Conservation (phyloP, 2,329 filamentous ascomycete species). For the Exserohilum turcica region DNA sequence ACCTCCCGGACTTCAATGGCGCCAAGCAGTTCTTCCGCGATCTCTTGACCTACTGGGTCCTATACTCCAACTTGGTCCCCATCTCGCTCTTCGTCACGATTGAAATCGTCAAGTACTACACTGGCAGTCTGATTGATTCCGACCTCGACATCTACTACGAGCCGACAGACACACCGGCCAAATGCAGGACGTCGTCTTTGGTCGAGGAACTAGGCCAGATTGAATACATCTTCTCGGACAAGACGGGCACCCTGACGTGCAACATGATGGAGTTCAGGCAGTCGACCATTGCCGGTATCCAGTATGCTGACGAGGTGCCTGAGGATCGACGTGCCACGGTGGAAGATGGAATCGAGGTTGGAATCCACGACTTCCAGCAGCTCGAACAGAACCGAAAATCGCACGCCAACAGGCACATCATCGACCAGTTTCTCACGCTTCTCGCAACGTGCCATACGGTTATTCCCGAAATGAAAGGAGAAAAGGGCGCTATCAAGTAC, state of each 20-base stretch:
- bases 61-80: conserved; percentile 94
- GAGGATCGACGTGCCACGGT: conserved; percentile 83
- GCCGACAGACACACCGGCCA: conserved; percentile 90
- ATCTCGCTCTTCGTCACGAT: conserved; percentile 98
- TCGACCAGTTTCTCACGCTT: conserved; percentile 84
- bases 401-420: conserved; percentile 63
- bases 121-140: conserved; percentile 96
- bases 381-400: conserved; percentile 71
- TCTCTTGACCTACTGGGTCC: conserved; percentile 96
- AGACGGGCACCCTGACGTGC: conserved; percentile 95
- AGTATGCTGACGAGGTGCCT: conserved; percentile 89
- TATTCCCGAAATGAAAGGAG: conserved; percentile 85
- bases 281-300: conserved; percentile 88
- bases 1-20: conserved; percentile 65
- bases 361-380: conserved; percentile 82
- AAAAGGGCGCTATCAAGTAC: conserved; percentile 88
- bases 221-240: conserved; percentile 98
- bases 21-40: conserved; percentile 87
- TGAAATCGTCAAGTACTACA: conserved; percentile 97
- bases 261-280: conserved; percentile 99
- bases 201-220: conserved; percentile 98
- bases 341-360: conserved; percentile 77
- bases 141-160: conserved; percentile 98
- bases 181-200: conserved; percentile 92
- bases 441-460: conserved; percentile 94